Evolutionary conservation across 1,284 basidiomycete species (phyloP).

Genomic region (Trametes versicolor): DNA sequence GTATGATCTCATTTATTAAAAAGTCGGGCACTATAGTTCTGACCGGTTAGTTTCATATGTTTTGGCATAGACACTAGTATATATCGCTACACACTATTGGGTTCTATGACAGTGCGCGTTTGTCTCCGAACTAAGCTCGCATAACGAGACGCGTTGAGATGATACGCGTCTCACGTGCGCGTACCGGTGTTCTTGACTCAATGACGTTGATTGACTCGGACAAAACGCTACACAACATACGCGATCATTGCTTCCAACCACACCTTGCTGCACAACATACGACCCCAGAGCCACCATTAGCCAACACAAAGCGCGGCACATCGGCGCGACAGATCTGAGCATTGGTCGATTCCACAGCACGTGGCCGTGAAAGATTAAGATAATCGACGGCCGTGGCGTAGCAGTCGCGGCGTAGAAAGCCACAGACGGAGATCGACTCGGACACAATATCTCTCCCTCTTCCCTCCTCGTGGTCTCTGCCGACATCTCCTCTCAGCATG

Average conservation of each 20-base stretch:
- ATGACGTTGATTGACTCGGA: conserved; percentile 22
- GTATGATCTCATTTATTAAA: conserved; percentile 34
- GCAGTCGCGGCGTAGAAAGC: conserved; percentile 20
- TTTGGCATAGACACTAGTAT: neutral
- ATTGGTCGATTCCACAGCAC: conserved; percentile 33
- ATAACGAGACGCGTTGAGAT: conserved; percentile 15
- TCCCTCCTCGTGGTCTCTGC: conserved; percentile 23
- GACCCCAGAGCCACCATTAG: neutral
- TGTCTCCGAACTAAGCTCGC: neutral
- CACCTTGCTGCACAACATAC: neutral
- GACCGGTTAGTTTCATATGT: neutral
- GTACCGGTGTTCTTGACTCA: neutral
- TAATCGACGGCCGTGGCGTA: conserved; percentile 33
- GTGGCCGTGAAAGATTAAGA: conserved; percentile 38
- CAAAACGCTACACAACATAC: neutral
- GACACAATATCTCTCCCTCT: conserved; percentile 15
- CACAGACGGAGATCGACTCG: conserved; percentile 11
- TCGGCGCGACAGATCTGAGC: conserved; percentile 3
- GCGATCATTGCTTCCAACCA: neutral
- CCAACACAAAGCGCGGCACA: neutral
- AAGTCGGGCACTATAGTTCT: neutral
- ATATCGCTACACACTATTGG: no score
- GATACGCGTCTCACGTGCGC: conserved; percentile 25
- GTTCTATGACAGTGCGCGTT: neutral
- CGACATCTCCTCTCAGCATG: conserved; percentile 52